phyloP scores from a whole-genome alignment of 805 yeast genomes.

The Saturnispora besseyi region DNA sequence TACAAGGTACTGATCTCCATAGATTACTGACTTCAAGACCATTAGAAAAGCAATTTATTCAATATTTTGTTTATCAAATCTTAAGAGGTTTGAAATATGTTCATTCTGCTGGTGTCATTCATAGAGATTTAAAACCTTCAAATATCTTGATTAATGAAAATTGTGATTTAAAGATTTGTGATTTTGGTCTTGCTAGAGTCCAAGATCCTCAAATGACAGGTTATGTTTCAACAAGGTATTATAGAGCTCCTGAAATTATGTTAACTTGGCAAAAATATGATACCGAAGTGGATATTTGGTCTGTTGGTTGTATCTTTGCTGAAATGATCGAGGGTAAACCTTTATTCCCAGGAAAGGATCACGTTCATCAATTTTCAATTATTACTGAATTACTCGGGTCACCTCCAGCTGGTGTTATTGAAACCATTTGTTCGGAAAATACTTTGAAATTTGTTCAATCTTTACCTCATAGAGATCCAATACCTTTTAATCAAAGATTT shows the following conservation, averaged over 20 bases:
- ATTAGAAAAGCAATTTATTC: slow-evolving; percentile 90
- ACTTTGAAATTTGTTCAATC: slow-evolving; percentile 91
- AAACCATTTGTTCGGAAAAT: slow-evolving; percentile 92
- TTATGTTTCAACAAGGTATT: slow-evolving; percentile 81
- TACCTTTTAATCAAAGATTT: slow-evolving; percentile 77
- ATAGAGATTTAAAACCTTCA: slow-evolving; percentile 76
- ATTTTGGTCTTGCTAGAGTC: slow-evolving; percentile 65
- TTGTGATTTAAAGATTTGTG: slow-evolving; percentile 75
- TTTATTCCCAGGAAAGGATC: slow-evolving; percentile 82
- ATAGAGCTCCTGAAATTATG: slow-evolving; percentile 80
- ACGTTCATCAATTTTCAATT: slow-evolving; percentile 94
- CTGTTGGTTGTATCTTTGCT: slow-evolving; percentile 70
- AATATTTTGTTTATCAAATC: slow-evolving; percentile 92
- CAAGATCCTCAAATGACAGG: slow-evolving; percentile 53
- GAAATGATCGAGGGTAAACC: slow-evolving; percentile 59
- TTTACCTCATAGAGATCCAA: slow-evolving; percentile 86
- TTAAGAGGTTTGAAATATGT: slow-evolving; percentile 88
- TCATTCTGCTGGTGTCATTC: slow-evolving; percentile 92
- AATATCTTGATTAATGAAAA: slow-evolving; percentile 60
- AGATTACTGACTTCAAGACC: slow-evolving; percentile 87
- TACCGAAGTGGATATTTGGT: slow-evolving; percentile 73
- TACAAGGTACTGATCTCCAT: slow-evolving; percentile 95
- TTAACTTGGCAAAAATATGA: slow-evolving; percentile 63
- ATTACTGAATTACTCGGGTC: slow-evolving; percentile 90
- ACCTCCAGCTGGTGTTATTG: slow-evolving; percentile 93